These are phyloP conservation scores for Fomitopsis pinicola DNA, from an alignment of 1,284 basidiomycete genomes.

Conservation along the genomic window DNA sequence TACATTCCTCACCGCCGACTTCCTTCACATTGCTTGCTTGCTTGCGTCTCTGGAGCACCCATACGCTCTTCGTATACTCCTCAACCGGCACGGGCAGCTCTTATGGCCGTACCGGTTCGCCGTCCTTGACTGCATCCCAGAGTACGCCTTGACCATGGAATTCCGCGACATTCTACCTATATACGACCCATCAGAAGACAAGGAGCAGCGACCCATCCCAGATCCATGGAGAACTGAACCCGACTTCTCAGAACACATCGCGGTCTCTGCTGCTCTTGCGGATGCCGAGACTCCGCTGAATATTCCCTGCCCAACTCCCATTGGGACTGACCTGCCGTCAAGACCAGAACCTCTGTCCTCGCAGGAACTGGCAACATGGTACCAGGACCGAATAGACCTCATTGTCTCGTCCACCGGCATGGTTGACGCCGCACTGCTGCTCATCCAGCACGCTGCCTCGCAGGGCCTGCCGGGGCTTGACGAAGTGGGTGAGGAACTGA, in stretches of 20 bases:
- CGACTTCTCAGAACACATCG: conserved; percentile 54
- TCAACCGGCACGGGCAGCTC: conserved; percentile 47
- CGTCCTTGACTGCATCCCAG: conserved; percentile 72
- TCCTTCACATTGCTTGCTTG: conserved; percentile 56
- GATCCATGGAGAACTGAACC: conserved; percentile 42
- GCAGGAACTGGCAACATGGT: conserved; percentile 67
- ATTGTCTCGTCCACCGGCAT: conserved; percentile 70
- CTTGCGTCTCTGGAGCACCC: conserved; percentile 65
- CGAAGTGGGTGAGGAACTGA: conserved; percentile 85
- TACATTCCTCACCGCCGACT: conserved; percentile 57
- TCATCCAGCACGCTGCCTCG: conserved; percentile 83
- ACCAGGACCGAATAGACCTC: conserved; percentile 55
- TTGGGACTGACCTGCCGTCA: not conserved
- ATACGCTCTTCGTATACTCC: conserved; percentile 51
- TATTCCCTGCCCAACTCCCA: not conserved
- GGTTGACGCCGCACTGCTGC: conserved; percentile 72
- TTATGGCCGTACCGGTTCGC: conserved; percentile 70
- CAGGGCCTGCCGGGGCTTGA: conserved; percentile 78
- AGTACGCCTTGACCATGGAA: conserved; percentile 60
- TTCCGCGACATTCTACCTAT: conserved; percentile 64
- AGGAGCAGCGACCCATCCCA: conserved; percentile 35
- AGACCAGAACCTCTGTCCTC: conserved; percentile 19
- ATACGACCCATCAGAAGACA: conserved; percentile 42
- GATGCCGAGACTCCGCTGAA: conserved; percentile 16
- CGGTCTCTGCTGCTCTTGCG: conserved; percentile 38